A percentile compares a stretch with the other conserved stretches of the same genome.
These are phyloP conservation scores for Mycosarcoma maydis DNA, from an alignment of 1,284 basidiomycete species.

Conservation along the genomic window DNA sequence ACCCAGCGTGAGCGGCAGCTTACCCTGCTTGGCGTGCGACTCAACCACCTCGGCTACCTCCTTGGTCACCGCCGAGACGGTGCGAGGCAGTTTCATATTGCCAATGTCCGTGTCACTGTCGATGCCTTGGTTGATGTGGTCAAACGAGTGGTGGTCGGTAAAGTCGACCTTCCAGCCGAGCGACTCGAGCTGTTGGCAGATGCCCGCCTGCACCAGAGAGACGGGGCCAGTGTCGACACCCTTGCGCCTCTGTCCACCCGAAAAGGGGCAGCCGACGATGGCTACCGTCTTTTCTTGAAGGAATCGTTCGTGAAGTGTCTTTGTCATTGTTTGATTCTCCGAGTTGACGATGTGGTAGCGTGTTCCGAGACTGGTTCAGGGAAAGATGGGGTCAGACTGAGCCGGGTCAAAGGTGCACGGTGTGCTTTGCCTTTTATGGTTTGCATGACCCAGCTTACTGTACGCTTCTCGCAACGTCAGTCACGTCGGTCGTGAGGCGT, in stretches of 20 bases:
- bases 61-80: slow-evolving; percentile 75
- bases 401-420: too few relatives aligned
- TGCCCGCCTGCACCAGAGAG: slow-evolving; percentile 57
- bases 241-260: slow-evolving; percentile 60
- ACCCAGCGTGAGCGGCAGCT: slow-evolving; percentile 89
- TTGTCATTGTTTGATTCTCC: slow-evolving; percentile 30
- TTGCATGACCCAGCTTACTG: too few relatives aligned
- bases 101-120: slow-evolving; percentile 54
- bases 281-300: slow-evolving; percentile 52
- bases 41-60: slow-evolving; percentile 81
- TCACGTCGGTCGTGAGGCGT: too few relatives aligned
- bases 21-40: slow-evolving; percentile 78
- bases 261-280: slow-evolving; percentile 64
- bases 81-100: slow-evolving; percentile 59
- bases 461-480: too few relatives aligned
- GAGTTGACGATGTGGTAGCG: too few relatives aligned
- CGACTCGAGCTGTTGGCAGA: slow-evolving; percentile 63
- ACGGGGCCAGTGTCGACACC: slow-evolving; percentile 64
- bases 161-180: slow-evolving; percentile 91
- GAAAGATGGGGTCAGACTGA: too few relatives aligned
- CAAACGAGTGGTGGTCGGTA: slow-evolving; percentile 87
- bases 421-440: too few relatives aligned
- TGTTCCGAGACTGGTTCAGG: too few relatives aligned
- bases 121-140: slow-evolving; percentile 73
- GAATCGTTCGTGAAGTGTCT: slow-evolving; percentile 42